Conservation (phyloP, 805 yeast genomes). For the Yarrowia sp. region DNA sequence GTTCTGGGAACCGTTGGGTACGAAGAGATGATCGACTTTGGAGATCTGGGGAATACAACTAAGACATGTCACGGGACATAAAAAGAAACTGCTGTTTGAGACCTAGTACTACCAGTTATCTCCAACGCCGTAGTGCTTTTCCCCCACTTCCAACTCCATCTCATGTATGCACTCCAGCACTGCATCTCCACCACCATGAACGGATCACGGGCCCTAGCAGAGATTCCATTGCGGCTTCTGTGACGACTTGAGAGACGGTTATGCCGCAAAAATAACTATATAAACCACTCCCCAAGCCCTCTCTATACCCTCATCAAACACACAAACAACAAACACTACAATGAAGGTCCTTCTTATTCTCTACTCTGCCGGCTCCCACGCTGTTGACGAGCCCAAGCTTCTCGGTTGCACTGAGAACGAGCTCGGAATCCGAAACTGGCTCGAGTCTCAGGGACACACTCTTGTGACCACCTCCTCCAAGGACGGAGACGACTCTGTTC, state of each 20-base stretch:
- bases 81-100: no score
- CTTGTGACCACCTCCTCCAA: conserved; percentile 65
- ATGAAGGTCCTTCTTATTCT: conserved; percentile 54
- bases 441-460: conserved; percentile 65
- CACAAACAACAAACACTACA: neutral
- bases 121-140: no score
- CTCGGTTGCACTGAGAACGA: conserved; percentile 75
- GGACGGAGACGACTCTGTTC: conserved; percentile 48
- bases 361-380: conserved; percentile 43
- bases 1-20: neutral
- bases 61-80: no score
- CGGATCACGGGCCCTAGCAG: neutral
- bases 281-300: neutral
- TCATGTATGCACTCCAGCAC: no score
- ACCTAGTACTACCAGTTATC: no score
- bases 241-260: neutral
- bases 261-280: neutral
- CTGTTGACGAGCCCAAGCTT: conserved; percentile 56
- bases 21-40: neutral
- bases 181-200: neutral
- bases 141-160: no score
- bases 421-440: conserved; percentile 54
- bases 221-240: neutral
- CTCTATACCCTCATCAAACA: neutral
- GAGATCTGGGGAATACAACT: neutral